A percentile compares a stretch with the other conserved stretches of the same genome.
Conservation (phyloP, 305 asterid species). For the Striga hermonthica region DNA sequence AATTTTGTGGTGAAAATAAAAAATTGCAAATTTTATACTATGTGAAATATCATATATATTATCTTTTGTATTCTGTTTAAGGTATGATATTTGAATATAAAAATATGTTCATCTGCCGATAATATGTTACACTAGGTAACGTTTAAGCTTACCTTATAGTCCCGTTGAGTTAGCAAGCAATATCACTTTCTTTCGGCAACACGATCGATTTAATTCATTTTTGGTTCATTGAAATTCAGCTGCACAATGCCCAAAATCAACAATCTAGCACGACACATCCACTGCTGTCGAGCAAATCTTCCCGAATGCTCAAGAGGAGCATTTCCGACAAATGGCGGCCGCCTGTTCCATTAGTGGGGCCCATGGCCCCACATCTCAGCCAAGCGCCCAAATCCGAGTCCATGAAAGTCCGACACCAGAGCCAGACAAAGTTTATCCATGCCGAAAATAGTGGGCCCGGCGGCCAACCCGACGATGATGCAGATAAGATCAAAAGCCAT, state of each 20-base stretch:
- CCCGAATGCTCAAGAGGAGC: constrained; percentile 34
- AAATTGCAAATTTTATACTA: no score
- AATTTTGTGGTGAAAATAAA: no score
- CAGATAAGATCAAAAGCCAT: constrained; percentile 35
- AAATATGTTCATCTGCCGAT: no score
- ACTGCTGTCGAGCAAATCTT: constrained; percentile 31
- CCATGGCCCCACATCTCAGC: constrained; percentile 26
- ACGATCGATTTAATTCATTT: not conserved
- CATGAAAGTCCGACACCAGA: constrained; percentile 37
- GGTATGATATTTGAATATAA: no score
- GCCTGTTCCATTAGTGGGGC: constrained; percentile 33
- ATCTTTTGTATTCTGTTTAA: no score
- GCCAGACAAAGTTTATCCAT: constrained; percentile 37
- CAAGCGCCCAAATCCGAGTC: constrained; percentile 37
- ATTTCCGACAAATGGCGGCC: constrained; percentile 34
- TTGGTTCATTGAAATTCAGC: not conserved
- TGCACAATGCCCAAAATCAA: constrained; percentile 31
- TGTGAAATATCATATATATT: no score
- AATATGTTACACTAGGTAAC: no score
- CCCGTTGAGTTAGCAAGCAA: no score
- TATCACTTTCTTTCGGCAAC: no score
- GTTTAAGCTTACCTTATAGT: no score
- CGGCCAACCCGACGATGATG: constrained; percentile 21
- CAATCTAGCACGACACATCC: constrained; percentile 30
- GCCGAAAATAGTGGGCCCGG: constrained; percentile 29